phyloP scores from a whole-genome alignment of 306 rosid genomes.

The Cucumis cinereus region DNA sequence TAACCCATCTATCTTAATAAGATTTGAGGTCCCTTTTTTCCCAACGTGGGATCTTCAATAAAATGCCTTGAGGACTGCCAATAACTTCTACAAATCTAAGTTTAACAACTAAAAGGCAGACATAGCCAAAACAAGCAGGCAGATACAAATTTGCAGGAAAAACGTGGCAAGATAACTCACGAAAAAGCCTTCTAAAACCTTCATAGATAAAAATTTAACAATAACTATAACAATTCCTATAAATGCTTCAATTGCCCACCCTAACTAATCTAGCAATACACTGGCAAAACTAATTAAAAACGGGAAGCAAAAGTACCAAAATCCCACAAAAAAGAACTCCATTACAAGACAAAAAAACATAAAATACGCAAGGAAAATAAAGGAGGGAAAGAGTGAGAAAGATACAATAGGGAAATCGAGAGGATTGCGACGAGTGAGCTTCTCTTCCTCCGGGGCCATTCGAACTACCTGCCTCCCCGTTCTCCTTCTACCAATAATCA shows the following conservation, averaged over 20 bases:
- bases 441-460: slow-evolving; percentile 86
- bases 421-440: slow-evolving; percentile 71
- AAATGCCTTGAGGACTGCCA: background rate
- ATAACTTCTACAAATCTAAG: background rate
- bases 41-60: too few relatives aligned
- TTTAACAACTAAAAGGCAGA: background rate
- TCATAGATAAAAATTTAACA: background rate
- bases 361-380: slow-evolving; percentile 4
- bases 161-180: background rate
- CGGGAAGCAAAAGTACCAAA: background rate
- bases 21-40: too few relatives aligned
- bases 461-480: slow-evolving; percentile 29
- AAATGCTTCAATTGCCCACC: background rate
- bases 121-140: background rate
- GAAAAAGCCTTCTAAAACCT: background rate
- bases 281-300: background rate
- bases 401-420: slow-evolving; percentile 65
- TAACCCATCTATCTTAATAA: too few relatives aligned
- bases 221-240: background rate
- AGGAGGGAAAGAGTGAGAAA: background rate
- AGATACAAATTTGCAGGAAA: background rate
- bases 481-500: background rate
- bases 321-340: background rate
- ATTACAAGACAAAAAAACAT: background rate
- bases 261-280: background rate